Conservation (phyloP, 1,139 yeast genomes). For the Debaryomyces sp. region DNA sequence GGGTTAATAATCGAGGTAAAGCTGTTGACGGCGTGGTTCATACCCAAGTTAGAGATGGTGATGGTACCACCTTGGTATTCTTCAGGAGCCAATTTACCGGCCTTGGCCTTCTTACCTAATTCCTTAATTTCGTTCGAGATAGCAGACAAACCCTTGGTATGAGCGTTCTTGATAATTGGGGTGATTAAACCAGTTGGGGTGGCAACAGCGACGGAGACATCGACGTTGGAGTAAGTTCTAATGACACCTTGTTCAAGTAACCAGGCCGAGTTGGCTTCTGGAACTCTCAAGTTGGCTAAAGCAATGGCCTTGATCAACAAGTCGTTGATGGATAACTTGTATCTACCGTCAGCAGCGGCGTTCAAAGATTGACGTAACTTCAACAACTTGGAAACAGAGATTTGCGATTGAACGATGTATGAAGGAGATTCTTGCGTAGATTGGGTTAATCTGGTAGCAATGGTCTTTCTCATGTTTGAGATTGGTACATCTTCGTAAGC, state of each 20-base stretch:
- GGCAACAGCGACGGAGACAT: constrained; percentile 97
- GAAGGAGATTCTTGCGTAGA: constrained; percentile 90
- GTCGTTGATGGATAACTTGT: constrained; percentile 92
- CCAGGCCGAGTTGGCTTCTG: constrained; percentile 95
- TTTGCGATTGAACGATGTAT: constrained; percentile 84
- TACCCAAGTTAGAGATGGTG: constrained; percentile 97
- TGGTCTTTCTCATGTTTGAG: constrained; percentile 90
- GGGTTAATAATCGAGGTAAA: constrained; percentile 98
- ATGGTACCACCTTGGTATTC: constrained; percentile 99
- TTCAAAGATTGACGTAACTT: constrained; percentile 91
- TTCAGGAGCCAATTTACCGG: constrained; percentile 87
- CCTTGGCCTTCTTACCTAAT: constrained; percentile 95
- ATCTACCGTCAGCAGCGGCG: constrained; percentile 81
- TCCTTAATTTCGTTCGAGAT: constrained; percentile 88
- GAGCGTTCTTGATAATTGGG: constrained; percentile 89
- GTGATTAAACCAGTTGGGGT: constrained; percentile 97
- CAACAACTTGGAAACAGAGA: constrained; percentile 86
- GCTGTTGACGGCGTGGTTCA: constrained; percentile 90
- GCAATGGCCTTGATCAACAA: constrained; percentile 93
- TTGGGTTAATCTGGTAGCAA: constrained; percentile 83
- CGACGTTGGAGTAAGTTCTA: constrained; percentile 90
- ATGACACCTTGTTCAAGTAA: constrained; percentile 85
- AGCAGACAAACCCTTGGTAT: constrained; percentile 78
- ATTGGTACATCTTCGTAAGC: constrained; percentile 87
- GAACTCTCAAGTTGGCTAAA: constrained; percentile 85